Evolutionary conservation across 441 rosid species (phyloP), one percentile per base, ranked within the genome.

Genomic region (Kokia cookei): DNA sequence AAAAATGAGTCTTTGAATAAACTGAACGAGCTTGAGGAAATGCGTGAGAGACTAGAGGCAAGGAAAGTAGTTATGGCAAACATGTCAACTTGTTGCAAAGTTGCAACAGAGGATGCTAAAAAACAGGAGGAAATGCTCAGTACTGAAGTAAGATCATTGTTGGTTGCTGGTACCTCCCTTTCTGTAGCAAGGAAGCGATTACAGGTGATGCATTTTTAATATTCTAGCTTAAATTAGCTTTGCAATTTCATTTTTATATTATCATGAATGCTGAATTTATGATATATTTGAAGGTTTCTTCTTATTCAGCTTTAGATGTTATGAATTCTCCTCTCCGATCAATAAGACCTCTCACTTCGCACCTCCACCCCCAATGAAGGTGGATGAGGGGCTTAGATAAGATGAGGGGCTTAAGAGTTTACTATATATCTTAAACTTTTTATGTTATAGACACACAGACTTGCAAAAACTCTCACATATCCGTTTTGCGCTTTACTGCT

Each of bases 111-210:
- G 73, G 86, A 88, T 74, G 86, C 84, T 72, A 89, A 80, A 69
- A 82, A 64, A 81, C 86, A 86, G 86, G 99, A 95, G 82, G 93
- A 89, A 45, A 65, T 73, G 80, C 92, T 95, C 45, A 71, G 91
- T 75, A 75, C 71, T 65, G 93, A 91, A 84, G 93, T 95, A 61
- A 80, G 87, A 71, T 91, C 94, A 2, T 83, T 95, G 67, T 76
- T 95, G 73, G 93, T 90, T 74, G 90, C 91, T 8, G 99, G 99
- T 57, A 86, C 96, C 5, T 86, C 91, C 2, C 90, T 95, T 72
- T 90, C 98, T 35, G 73, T 84, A 1, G 85, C 94, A 59, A 90
- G 85, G 79, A 90, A 85, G 78, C 83, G 80, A 73, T 83, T 95
- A 83, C 92, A 93, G 98, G 98, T 93, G 79, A 27, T 14, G 8